These are phyloP conservation scores for Phytophthora fragariaefolia DNA, from an alignment of 352 stramenopile species.

Conservation along the genomic window DNA sequence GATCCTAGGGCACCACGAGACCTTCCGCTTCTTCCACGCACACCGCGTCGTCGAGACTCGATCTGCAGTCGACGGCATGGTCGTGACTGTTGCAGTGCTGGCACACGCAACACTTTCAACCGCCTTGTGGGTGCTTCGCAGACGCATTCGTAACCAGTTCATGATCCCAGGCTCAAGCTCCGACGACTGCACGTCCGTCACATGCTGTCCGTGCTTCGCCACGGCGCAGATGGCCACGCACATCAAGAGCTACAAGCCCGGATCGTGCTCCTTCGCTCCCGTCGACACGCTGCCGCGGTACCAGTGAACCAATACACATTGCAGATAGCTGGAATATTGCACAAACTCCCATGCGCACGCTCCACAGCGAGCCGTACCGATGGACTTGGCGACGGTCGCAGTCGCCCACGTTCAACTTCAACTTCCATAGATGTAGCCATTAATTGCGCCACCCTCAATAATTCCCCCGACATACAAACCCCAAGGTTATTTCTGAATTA, in stretches of 20 bases:
- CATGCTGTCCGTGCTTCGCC: slow-evolving; percentile 55
- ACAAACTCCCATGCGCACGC: slow-evolving; percentile 9
- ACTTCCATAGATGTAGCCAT: slow-evolving; percentile 11
- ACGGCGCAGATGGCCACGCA: slow-evolving; percentile 73
- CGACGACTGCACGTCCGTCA: slow-evolving; percentile 43
- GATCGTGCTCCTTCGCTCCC: slow-evolving; percentile 56
- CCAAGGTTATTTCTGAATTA: not conserved
- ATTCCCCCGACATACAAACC: slow-evolving; percentile 5
- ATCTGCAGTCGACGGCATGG: slow-evolving; percentile 22
- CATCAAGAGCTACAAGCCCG: slow-evolving; percentile 61
- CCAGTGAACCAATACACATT: slow-evolving; percentile 16
- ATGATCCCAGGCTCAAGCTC: slow-evolving; percentile 53
- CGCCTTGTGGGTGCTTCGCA: slow-evolving; percentile 47
- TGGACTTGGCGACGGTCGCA: not conserved
- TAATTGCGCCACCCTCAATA: slow-evolving; percentile 17
- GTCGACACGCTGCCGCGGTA: slow-evolving; percentile 56
- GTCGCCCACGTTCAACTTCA: slow-evolving; percentile 20
- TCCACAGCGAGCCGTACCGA: slow-evolving; percentile 14
- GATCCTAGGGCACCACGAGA: slow-evolving; percentile 24
- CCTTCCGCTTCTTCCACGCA: slow-evolving; percentile 32
- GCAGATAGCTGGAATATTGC: slow-evolving; percentile 8
- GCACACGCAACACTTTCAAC: slow-evolving; percentile 30
- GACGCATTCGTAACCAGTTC: slow-evolving; percentile 48
- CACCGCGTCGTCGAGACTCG: slow-evolving; percentile 33
- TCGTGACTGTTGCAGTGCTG: slow-evolving; percentile 29